Evolutionary conservation across 2,329 filamentous ascomycete genomes (phyloP), one percentile per base, ranked within the genome.

Genomic region (Fusarium palustre): DNA sequence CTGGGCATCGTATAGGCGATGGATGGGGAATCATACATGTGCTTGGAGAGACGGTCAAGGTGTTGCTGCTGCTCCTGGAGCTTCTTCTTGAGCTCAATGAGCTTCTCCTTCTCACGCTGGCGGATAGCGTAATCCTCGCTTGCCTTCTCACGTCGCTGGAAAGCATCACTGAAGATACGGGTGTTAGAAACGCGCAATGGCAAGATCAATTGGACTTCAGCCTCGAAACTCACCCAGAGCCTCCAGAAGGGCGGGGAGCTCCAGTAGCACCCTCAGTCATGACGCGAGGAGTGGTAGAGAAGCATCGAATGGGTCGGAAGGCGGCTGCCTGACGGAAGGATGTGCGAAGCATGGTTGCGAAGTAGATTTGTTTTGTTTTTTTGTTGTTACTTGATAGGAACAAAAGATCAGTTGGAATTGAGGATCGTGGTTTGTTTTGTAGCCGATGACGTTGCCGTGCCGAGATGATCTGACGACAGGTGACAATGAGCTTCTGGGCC

Each of bases 21-120:
- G 42, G 34, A 13, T 61, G 33, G 54, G 45, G 20, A 41, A 38
- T 74, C 91, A 78, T 83, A 96, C 93, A 97, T 94, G 87, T 97
- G 92, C 77, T 91, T 87, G 76, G 93, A 90, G 68, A 97, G 89
- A 79, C 94, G 91, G 78, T 95, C 86, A 71, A 97, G 88, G 84
- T 97, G 93, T 73, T 89, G 83, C 80, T 92, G 89, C 85, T 97
- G 93, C 81, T 92, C 89, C 68, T 81, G 77, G 71, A 97, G 87
- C 85, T 88, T 89, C 83, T 87, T 85, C 82, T 88, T 91, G 75
- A 97, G 89, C 79, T 88, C 88, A 54, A 87, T 75, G 68, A 97
- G 91, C 93, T 97, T 97, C 84, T 94, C 90, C 83, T 90, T 89
- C 88, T 98, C 96, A 79, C 94, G 92, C 84, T 92, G 85, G 76